Evolutionary conservation across 208 protist species (phyloP).

Genomic region (Wallacemonas sp.): DNA sequence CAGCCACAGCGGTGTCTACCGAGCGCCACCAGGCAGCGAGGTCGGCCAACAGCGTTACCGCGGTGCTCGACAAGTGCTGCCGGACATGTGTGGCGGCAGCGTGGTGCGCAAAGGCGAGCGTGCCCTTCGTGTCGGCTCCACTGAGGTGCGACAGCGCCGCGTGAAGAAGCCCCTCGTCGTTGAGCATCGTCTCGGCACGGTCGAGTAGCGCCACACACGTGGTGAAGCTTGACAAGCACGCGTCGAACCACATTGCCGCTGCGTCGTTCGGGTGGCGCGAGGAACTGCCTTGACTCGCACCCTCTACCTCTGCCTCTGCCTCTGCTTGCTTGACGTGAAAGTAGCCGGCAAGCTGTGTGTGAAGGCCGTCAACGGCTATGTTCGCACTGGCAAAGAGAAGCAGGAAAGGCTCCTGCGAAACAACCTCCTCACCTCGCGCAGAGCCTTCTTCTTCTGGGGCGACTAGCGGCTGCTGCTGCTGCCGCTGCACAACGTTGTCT

Average conservation of each 20-base stretch:
- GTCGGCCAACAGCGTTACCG: not conserved
- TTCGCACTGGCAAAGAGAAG: not conserved
- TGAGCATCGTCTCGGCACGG: not conserved
- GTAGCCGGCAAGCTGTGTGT: not conserved
- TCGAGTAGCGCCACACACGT: not conserved
- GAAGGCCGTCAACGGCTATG: not conserved
- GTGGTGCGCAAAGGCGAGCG: not conserved
- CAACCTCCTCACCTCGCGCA: too few species aligned
- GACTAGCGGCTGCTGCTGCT: not conserved
- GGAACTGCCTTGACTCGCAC: too few species aligned
- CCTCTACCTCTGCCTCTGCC: not conserved
- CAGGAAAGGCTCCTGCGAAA: too few species aligned
- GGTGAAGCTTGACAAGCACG: not conserved
- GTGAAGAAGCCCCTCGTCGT: not conserved
- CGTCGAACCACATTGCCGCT: conserved; percentile 2
- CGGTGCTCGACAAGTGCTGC: too few species aligned
- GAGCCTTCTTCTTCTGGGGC: too few species aligned
- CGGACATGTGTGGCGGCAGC: not conserved
- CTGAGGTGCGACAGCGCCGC: too few species aligned
- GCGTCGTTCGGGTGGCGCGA: not conserved
- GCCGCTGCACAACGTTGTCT: not conserved
- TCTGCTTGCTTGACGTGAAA: not conserved
- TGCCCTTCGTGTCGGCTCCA: too few species aligned
- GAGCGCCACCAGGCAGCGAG: not conserved
- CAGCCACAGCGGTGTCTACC: not conserved